A percentile compares a stretch with the other conserved stretches of the same genome.
Evolutionary conservation across 78 protist species (phyloP).

Genomic region (Paulinella micropora): DNA sequence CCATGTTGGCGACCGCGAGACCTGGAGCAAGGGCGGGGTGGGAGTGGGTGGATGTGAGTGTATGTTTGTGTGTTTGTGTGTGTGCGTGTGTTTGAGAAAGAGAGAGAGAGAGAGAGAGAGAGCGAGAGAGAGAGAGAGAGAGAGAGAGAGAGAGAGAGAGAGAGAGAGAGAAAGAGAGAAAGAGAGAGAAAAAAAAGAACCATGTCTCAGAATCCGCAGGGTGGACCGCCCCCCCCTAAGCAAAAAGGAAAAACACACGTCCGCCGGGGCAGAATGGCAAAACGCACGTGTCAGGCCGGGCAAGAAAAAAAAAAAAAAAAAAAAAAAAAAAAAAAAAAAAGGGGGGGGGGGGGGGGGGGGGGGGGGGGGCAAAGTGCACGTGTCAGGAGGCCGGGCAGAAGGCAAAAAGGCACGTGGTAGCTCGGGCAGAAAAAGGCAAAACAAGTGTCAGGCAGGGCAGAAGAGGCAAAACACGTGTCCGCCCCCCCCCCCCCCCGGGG

Average conservation of each 20-base stretch:
- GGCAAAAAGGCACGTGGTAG: no score
- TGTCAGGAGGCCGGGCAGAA: background rate
- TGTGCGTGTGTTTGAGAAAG: no score
- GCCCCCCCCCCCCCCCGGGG: no score
- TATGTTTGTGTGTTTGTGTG: no score
- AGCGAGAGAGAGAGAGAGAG: no score
- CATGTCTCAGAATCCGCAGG: conserved; percentile 69
- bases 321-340: background rate
- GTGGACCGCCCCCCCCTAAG: conserved; percentile 55
- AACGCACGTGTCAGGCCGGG: background rate
- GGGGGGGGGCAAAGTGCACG: background rate
- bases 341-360: background rate
- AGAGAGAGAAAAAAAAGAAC: no score
- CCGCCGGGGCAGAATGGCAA: no score
- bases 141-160: background rate
- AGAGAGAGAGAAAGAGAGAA: background rate
- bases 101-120: no score
- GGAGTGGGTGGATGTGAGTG: background rate
- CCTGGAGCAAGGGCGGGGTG: conserved; percentile 56
- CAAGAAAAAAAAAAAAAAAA: background rate
- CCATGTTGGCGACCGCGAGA: conserved; percentile 53
- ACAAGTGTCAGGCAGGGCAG: no score
- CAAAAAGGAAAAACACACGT: no score
- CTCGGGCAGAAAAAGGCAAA: no score
- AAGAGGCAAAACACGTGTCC: no score